Evolutionary conservation across 176 grass and related monocot species (phyloP), one percentile per base, ranked within the genome.

Genomic region (Triticum turgidum): DNA sequence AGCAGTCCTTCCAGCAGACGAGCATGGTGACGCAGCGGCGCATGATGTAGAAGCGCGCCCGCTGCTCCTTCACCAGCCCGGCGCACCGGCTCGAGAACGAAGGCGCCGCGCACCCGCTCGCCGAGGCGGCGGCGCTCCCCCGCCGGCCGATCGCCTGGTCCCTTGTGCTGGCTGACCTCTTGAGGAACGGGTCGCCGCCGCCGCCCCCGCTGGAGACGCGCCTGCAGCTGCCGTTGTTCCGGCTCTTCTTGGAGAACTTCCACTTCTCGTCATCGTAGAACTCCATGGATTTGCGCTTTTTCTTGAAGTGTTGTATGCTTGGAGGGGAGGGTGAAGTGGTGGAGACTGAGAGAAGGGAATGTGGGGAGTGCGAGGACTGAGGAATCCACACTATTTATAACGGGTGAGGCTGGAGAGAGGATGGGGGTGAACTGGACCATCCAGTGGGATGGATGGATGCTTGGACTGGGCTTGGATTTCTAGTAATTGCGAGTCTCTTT

Each of bases 11-110:
- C 95, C 95, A 97, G 88, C 95, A 97, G 54, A 94, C 89, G 73
- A 97, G 95, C 95, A 97, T 97, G 86, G 88, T 92, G 42, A 97
- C 95, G 80, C 95, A 97, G 68, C 95, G 95, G 85, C 95, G 92
- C 92, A 97, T 91, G 86, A 97, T 97, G 90, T 97, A 97, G 92
- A 97, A 97, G 21, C 92, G 90, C 77, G 92, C 95, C 65, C 95
- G 87, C 88, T 97, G 95, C 87, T 97, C 92, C 88, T 97, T 97
- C n/a, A 94, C 92, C 18, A 94, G 88, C 42, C 86, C 89, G 22
- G 90, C 88, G 79, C 92, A 97, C 49, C 94, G 88, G 86, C 92
- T 94, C 15, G 94, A 94, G 80, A 97, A 91, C 39, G 94, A 92
- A 30, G 86, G 82, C 61, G 84, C 49, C 22, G 91, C 42, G 78